Conservation (phyloP, 1,284 basidiomycete species). For the Afroboletus lepidellus region DNA sequence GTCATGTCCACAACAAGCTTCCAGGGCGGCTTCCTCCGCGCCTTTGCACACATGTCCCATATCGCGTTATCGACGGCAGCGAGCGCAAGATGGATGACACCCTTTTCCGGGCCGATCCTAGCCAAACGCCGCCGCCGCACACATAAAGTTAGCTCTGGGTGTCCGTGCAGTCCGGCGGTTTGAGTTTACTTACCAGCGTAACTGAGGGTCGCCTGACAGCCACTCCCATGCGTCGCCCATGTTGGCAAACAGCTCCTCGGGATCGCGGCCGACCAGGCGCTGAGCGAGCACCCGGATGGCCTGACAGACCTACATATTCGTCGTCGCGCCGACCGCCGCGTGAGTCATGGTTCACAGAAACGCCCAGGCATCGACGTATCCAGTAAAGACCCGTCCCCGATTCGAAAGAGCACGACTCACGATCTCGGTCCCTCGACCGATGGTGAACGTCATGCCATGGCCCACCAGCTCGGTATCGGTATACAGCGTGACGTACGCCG, state of each 20-base stretch:
- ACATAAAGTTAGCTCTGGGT: not conserved
- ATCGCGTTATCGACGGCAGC: conserved; percentile 78
- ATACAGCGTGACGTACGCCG: conserved; percentile 80
- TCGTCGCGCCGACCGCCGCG: too few species aligned
- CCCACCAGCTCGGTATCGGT: conserved; percentile 67
- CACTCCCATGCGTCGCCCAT: conserved; percentile 84
- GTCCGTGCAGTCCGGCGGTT: not conserved
- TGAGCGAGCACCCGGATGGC: conserved; percentile 79
- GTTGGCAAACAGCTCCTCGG: conserved; percentile 79
- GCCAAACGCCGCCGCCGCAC: not conserved
- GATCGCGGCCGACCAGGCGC: conserved; percentile 73
- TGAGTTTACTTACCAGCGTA: conserved; percentile 67
- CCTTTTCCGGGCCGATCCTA: conserved; percentile 87
- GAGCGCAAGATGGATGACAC: conserved; percentile 78
- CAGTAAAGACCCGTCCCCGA: too few species aligned
- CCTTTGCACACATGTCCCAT: conserved; percentile 76
- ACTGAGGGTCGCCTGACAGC: conserved; percentile 80
- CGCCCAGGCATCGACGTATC: too few species aligned
- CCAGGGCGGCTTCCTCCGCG: conserved; percentile 73
- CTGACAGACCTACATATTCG: conserved; percentile 55
- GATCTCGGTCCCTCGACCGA: conserved; percentile 91
- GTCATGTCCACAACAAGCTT: conserved; percentile 81
- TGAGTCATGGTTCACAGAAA: too few species aligned
- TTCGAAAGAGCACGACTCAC: too few species aligned
- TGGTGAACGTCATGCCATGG: conserved; percentile 93